A percentile compares a stretch with the other conserved stretches of the same genome.
phyloP scores from a whole-genome alignment of 2,329 filamentous ascomycete species.

The Sordariomycetes sp. region DNA sequence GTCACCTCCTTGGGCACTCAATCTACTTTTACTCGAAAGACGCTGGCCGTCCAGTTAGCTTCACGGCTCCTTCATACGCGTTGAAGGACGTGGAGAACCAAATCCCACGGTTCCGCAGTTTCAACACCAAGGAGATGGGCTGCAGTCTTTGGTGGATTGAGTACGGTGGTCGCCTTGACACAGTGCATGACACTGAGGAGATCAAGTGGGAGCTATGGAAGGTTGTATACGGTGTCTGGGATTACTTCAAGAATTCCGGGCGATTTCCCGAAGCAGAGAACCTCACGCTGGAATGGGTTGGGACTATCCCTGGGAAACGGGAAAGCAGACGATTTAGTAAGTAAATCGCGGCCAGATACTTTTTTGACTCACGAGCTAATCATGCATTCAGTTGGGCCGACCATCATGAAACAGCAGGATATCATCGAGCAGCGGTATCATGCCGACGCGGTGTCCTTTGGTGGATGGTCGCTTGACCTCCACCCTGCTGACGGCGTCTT shows the following conservation, averaged over 20 bases:
- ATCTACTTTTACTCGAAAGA: constrained; percentile 17
- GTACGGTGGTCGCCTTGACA: constrained; percentile 14
- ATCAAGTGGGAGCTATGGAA: constrained; percentile 17
- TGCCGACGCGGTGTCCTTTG: constrained; percentile 12
- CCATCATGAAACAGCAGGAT: constrained; percentile 14
- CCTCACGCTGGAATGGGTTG: constrained; percentile 14
- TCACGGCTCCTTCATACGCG: constrained; percentile 13
- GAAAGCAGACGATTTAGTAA: constrained; percentile 13
- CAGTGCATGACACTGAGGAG: constrained; percentile 14
- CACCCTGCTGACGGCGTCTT: constrained; percentile 15
- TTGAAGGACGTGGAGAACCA: constrained; percentile 12
- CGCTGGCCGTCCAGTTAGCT: constrained; percentile 10
- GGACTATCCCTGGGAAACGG: constrained; percentile 14
- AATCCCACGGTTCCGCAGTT: constrained; percentile 14
- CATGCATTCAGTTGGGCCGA: constrained; percentile 10
- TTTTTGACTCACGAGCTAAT: not conserved
- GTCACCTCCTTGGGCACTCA: constrained; percentile 15
- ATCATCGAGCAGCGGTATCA: constrained; percentile 15
- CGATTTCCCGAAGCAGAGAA: constrained; percentile 14
- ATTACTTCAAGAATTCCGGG: constrained; percentile 16
- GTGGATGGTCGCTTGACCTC: constrained; percentile 15
- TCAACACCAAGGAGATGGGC: constrained; percentile 14
- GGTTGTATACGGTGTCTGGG: constrained; percentile 14
- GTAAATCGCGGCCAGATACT: not conserved
- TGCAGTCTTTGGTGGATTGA: constrained; percentile 16